Conservation (phyloP, 225 moss, liverwort and hornwort species). For the Ulota crispa region DNA sequence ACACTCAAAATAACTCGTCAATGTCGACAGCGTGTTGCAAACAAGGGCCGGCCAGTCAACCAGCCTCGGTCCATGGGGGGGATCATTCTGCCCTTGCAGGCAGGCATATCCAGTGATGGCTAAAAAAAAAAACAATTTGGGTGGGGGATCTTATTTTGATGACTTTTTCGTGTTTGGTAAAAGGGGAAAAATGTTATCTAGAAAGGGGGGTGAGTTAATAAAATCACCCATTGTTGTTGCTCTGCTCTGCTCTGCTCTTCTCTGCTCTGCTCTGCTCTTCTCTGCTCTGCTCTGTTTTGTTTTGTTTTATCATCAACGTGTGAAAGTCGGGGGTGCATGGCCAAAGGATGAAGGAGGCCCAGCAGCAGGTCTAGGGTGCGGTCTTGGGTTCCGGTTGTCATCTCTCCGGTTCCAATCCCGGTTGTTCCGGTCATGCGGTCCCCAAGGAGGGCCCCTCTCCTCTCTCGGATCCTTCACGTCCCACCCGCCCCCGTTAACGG, state of each 20-base stretch:
- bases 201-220: conserved; percentile 29
- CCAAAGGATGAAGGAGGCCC: conserved; percentile 30
- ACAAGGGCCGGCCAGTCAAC: conserved; percentile 32
- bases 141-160: conserved; percentile 30
- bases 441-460: conserved; percentile 42
- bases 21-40: conserved; percentile 30
- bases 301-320: conserved; percentile 31
- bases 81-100: conserved; percentile 37
- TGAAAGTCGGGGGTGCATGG: conserved; percentile 57
- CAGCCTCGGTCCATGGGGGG: conserved; percentile 28
- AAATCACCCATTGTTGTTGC: conserved; percentile 28
- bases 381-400: conserved; percentile 46
- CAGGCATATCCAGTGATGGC: conserved; percentile 29
- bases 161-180: conserved; percentile 7
- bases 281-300: neutral
- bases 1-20: conserved; percentile 37
- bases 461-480: conserved; percentile 64
- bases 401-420: conserved; percentile 61
- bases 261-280: too few species aligned
- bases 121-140: conserved; percentile 45
- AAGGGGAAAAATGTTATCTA: conserved; percentile 45
- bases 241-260: too few species aligned
- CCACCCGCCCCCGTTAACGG: conserved; percentile 73
- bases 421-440: conserved; percentile 37
- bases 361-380: conserved; percentile 39